Evolutionary conservation across 1,284 basidiomycete genomes (phyloP).

Genomic region (Coniferiporia sulphurascens): DNA sequence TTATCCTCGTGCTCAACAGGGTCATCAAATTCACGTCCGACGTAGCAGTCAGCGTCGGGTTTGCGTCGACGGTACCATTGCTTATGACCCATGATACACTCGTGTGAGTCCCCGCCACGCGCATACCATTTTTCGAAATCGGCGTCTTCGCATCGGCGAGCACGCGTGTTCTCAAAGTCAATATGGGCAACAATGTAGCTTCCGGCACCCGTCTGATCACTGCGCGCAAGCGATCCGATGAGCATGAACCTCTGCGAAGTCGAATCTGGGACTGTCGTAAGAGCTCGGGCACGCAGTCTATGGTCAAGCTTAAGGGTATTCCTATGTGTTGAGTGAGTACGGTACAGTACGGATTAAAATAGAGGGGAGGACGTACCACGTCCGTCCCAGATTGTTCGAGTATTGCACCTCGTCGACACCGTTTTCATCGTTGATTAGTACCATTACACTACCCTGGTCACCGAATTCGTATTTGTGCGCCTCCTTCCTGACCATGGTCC

Average conservation of each 20-base stretch:
- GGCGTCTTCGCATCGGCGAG: slow-evolving; percentile 62
- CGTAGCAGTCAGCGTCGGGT: slow-evolving; percentile 80
- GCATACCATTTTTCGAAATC: slow-evolving; percentile 94
- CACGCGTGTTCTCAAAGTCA: slow-evolving; percentile 75
- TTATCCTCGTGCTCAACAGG: slow-evolving; percentile 79
- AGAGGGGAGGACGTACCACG: slow-evolving; percentile 55
- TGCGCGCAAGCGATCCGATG: slow-evolving; percentile 69
- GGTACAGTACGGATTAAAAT: background rate
- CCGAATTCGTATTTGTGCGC: slow-evolving; percentile 97
- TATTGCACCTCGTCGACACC: slow-evolving; percentile 71
- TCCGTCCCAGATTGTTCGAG: slow-evolving; percentile 80
- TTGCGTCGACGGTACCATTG: slow-evolving; percentile 94
- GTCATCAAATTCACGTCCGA: slow-evolving; percentile 89
- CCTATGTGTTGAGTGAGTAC: slow-evolving; percentile 40
- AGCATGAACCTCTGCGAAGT: slow-evolving; percentile 92
- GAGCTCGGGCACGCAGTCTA: slow-evolving; percentile 66
- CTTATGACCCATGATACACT: slow-evolving; percentile 96
- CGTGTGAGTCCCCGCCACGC: slow-evolving; percentile 50
- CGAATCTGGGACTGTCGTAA: slow-evolving; percentile 87
- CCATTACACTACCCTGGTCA: slow-evolving; percentile 80
- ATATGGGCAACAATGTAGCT: slow-evolving; percentile 75
- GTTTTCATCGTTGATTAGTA: slow-evolving; percentile 86
- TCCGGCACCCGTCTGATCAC: slow-evolving; percentile 55
- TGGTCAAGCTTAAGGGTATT: slow-evolving; percentile 65
- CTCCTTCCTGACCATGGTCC: slow-evolving; percentile 73